Evolutionary conservation across 345 rosid genomes (phyloP).

Genomic region (Eucalyptus caleyi): DNA sequence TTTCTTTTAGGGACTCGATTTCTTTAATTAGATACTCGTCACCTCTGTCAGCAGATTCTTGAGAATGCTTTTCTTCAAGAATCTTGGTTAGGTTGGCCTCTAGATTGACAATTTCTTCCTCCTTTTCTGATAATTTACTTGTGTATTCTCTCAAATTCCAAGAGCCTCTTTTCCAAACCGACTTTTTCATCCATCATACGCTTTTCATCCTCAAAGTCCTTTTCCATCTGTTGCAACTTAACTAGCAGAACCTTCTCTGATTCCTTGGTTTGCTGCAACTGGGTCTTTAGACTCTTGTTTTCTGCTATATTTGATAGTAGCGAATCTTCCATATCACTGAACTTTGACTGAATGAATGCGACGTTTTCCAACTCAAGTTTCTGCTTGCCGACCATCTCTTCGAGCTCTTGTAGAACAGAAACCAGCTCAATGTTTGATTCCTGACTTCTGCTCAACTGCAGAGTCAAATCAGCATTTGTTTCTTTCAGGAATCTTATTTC

Average conservation of each 20-base stretch:
- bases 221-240: slow-evolving; percentile 20
- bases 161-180: not conserved
- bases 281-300: slow-evolving; percentile 1
- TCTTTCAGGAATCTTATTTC: slow-evolving; percentile 37
- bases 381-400: slow-evolving; percentile 39
- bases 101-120: slow-evolving; percentile 14
- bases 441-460: slow-evolving; percentile 49
- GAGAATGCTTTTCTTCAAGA: not conserved
- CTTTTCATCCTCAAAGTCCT: slow-evolving; percentile 5
- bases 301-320: slow-evolving; percentile 5
- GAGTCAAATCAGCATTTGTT: slow-evolving; percentile 18
- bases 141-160: slow-evolving; percentile 1
- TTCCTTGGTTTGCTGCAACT: slow-evolving; percentile 15
- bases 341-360: slow-evolving; percentile 3
- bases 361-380: slow-evolving; percentile 23
- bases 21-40: slow-evolving; percentile 9
- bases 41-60: not conserved
- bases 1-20: slow-evolving; percentile 21
- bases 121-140: slow-evolving; percentile 14
- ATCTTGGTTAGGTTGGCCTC: slow-evolving; percentile 13
- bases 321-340: slow-evolving; percentile 11
- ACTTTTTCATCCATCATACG: not conserved
- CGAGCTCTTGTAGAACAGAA: slow-evolving; percentile 45
- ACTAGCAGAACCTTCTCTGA: slow-evolving; percentile 20
- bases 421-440: slow-evolving; percentile 55